Evolutionary conservation across 495 filamentous ascomycete genomes (phyloP).

Genomic region (Xylaria scruposa): DNA sequence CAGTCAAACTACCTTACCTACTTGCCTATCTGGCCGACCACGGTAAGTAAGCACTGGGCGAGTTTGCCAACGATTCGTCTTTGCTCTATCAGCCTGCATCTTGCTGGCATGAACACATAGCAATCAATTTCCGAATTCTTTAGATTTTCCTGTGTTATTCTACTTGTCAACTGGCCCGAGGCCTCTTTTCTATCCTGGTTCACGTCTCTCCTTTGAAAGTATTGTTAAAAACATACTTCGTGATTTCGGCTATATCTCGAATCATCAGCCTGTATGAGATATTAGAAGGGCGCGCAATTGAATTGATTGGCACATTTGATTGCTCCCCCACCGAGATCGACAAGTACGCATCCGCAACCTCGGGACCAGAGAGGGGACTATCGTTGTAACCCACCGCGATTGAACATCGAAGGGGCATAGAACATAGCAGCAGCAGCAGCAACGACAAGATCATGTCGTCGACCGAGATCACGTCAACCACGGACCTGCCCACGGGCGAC

Average conservation of each 20-base stretch:
- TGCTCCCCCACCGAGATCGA: constrained; percentile 20
- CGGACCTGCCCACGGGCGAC: constrained; percentile 49
- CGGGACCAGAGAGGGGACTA: neutral
- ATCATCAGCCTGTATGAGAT: constrained; percentile 10
- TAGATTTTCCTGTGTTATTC: neutral
- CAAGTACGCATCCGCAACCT: constrained; percentile 1
- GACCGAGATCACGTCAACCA: constrained; percentile 34
- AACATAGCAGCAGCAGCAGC: constrained; percentile 5
- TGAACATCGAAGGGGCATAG: neutral
- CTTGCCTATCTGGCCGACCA: constrained; percentile 6
- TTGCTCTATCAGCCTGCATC: constrained; percentile 2
- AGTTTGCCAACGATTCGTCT: neutral
- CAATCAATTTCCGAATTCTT: neutral
- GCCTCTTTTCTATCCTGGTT: neutral
- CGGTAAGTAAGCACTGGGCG: constrained; percentile 1
- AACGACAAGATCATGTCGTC: constrained; percentile 27
- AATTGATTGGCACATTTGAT: neutral
- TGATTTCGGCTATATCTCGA: neutral
- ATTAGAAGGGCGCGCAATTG: neutral
- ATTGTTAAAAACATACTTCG: neutral
- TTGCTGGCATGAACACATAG: neutral
- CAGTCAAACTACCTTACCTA: neutral
- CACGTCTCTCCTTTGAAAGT: neutral
- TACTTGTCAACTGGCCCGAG: neutral
- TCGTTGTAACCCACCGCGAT: neutral